These are phyloP conservation scores for Alternaria postmessia DNA, from an alignment of 2,329 filamentous ascomycete genomes.

Conservation along the genomic window DNA sequence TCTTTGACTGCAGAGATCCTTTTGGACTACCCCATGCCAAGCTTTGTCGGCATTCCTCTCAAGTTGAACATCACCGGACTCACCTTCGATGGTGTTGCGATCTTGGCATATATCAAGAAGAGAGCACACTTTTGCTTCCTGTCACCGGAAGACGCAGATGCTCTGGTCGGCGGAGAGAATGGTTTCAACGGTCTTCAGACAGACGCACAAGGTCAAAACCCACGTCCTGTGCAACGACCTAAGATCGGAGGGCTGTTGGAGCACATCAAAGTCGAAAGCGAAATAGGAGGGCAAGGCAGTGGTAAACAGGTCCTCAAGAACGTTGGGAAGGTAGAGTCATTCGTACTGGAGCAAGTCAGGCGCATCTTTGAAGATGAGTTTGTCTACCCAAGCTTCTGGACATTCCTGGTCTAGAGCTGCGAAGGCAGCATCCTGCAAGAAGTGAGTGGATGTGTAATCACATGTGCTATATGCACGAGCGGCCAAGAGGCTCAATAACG, in stretches of 20 bases:
- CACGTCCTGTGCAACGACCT: conserved; percentile 43
- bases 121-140: conserved; percentile 94
- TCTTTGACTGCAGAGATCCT: conserved; percentile 94
- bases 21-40: conserved; percentile 97
- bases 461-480: background rate
- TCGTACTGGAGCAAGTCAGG: conserved; percentile 94
- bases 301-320: conserved; percentile 97
- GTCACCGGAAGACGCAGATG: conserved; percentile 86
- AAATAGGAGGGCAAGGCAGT: conserved; percentile 91
- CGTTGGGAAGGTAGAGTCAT: conserved; percentile 97
- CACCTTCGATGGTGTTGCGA: conserved; percentile 93
- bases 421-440: background rate
- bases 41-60: conserved; percentile 93
- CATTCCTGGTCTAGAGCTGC: conserved; percentile 77
- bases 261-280: conserved; percentile 95
- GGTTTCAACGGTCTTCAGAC: conserved; percentile 43
- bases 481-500: background rate
- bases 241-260: conserved; percentile 80
- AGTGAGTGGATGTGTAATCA: background rate
- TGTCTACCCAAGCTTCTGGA: conserved; percentile 98
- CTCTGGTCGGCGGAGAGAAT: conserved; percentile 60
- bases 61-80: conserved; percentile 94
- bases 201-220: conserved; percentile 36
- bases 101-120: conserved; percentile 89
- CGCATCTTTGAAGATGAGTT: conserved; percentile 99